phyloP scores from a whole-genome alignment of 2,329 filamentous ascomycete species.

The Penicillium aurantiogriseum region DNA sequence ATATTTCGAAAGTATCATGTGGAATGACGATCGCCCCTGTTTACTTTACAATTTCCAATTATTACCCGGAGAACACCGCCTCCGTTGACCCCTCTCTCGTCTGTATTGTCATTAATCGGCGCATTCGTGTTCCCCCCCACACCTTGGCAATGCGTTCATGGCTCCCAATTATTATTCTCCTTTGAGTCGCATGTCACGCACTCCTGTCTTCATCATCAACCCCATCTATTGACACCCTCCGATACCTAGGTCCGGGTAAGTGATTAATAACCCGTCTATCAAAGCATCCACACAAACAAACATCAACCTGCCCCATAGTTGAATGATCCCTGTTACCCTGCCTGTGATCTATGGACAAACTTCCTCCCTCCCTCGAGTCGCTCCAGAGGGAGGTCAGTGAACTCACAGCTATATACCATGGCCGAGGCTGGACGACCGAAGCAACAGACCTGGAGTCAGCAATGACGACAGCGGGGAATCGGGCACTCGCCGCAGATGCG shows the following conservation, averaged over 20 bases:
- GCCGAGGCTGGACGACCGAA: background rate
- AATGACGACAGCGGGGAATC: background rate
- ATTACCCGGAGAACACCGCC: background rate
- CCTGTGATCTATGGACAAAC: constrained; percentile 6
- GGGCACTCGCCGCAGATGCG: background rate
- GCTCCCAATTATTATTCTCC: background rate
- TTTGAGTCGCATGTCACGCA: background rate
- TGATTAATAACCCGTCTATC: background rate
- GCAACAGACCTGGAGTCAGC: background rate
- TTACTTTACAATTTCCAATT: background rate
- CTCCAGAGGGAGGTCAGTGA: constrained; percentile 3
- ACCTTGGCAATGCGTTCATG: constrained; percentile 7
- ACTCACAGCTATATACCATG: background rate
- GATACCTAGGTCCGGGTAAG: background rate
- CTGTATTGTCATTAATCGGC: constrained; percentile 4
- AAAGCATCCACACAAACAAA: background rate
- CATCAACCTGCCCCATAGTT: background rate
- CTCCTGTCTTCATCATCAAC: background rate
- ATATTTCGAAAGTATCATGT: background rate
- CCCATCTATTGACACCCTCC: background rate
- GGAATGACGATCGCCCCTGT: background rate
- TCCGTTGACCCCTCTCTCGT: constrained; percentile 3
- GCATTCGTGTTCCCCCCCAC: background rate
- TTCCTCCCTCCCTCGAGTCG: background rate
- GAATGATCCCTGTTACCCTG: background rate